phyloP scores from a whole-genome alignment of 305 asterid genomes.

The Fraxinus paxiana region DNA sequence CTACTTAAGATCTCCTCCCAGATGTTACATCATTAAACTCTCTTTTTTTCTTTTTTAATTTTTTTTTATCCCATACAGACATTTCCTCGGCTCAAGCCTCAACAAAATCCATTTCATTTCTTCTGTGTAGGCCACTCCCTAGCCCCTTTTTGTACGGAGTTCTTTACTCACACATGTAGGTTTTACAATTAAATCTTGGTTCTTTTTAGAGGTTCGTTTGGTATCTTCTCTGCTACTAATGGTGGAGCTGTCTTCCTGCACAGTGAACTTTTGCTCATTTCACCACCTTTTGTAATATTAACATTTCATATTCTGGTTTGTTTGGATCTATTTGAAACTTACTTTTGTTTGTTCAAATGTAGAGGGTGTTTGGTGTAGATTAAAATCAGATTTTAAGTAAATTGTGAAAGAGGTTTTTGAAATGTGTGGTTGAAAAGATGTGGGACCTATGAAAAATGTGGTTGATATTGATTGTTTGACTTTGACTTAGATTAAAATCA shows the following conservation, averaged over 20 bases:
- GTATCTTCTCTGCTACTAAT: background rate
- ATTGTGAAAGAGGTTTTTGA: no score
- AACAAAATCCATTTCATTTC: background rate
- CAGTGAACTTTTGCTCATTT: background rate
- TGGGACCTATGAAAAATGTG: no score
- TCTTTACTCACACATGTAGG: background rate
- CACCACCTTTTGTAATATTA: background rate
- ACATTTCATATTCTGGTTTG: background rate
- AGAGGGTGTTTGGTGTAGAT: no score
- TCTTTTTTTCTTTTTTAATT: background rate
- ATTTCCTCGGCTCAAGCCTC: background rate
- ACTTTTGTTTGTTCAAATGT: background rate
- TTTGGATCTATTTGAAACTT: background rate
- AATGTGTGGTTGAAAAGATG: no score
- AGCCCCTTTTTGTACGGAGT: background rate
- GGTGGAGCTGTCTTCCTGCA: background rate
- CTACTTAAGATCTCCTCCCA: background rate
- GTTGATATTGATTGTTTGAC: no score
- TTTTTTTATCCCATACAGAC: background rate
- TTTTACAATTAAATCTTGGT: background rate
- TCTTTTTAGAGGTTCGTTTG: background rate
- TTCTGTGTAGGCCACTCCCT: background rate
- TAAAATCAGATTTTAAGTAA: no score
- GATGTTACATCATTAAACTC: background rate
- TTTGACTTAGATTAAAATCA: no score